Evolutionary conservation across 306 rosid species (phyloP), one percentile per base, ranked within the genome.

Genomic region (Begonia fuchsioides): DNA sequence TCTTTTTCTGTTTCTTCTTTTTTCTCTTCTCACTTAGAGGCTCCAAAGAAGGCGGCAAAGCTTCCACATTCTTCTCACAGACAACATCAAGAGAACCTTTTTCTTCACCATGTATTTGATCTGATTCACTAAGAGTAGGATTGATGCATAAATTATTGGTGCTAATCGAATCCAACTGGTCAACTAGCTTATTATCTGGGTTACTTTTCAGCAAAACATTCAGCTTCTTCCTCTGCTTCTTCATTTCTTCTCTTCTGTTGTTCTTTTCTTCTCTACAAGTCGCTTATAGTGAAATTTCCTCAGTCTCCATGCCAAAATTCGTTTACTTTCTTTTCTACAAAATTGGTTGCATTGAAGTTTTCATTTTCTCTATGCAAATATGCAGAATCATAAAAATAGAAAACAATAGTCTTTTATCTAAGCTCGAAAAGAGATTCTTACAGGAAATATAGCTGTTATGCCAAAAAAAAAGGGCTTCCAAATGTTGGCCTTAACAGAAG

Each of bases 141-240:
- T 55, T n/a, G 6, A n/a, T 40, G 38, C 58, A 65, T 53, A 15
- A 39, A 53, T n/a, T 6, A 45, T 53, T 17, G 64, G 6, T 53
- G 13, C 15, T 17, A 8, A 54, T 52, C 44, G 75, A 73, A 88
- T 54, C 14, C 83, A 73, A 69, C 83, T 93, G n/a, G n/a, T n/a
- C n/a, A n/a, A n/a, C n/a, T n/a, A n/a, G n/a, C n/a, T n/a, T n/a
- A n/a, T n/a, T n/a, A n/a, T n/a, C n/a, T n/a, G n/a, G n/a, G n/a
- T n/a, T n/a, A n/a, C n/a, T n/a, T n/a, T n/a, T n/a, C n/a, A n/a
- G n/a, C n/a, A n/a, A n/a, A n/a, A n/a, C n/a, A n/a, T n/a, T n/a
- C 43, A 39, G 43, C 43, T 6, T 6, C 6, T 6, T 39, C 6
- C 10, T 39, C 43, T 6, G 6, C n/a, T 40, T 41, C n/a, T 41